Evolutionary conservation across 441 rosid genomes (phyloP), one percentile per base, ranked within the genome.

Genomic region (Corymbia citriodora): DNA sequence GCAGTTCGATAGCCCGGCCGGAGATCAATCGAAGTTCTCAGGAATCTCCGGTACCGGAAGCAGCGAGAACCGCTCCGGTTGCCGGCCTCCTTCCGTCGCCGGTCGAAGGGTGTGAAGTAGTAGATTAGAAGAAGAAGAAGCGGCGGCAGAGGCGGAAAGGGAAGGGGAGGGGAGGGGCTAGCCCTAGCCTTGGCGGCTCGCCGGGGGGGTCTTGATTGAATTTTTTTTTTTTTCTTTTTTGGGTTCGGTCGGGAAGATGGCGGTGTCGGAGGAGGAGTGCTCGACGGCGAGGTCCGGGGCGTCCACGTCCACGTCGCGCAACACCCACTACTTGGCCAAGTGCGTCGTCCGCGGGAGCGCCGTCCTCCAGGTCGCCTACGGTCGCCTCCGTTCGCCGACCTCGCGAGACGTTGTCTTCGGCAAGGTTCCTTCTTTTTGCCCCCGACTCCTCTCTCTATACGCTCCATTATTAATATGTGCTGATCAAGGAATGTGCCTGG

Each of bases 251-350:
- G 0, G 85, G 53, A 29, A 79, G 85, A 97, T 98, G 99, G 99
- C 99, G 91, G 98, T 98, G 88, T 93, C 99, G 54, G 99, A 97
- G 96, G 99, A 98, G 92, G 99, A 96, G 94, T 96, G 97, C 90
- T 96, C 99, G 27, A 94, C 95, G 87, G 95, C 96, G 36, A 97
- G 97, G 92, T 93, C 97, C 88, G 94, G 97, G 88, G 94, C 99
- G 2, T 92, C 97, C 45, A 92, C 96, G 57, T 93, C 99, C 21
- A 93, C 97, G 40, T 92, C 96, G 4, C 92, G 87, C 61, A 92
- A 93, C 82, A 92, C 91, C 89, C 97, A 96, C 92, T 97, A 96
- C 92, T 95, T 98, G 45, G 98, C 99, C 68, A 98, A 97, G 95
- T 97, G 97, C 91, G 97, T 98, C 87, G 97, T 98, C 90, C 91